Evolutionary conservation across 768 basidiomycete genomes (phyloP), one percentile per base, ranked within the genome.

Genomic region (Kwoniella shandongensis): DNA sequence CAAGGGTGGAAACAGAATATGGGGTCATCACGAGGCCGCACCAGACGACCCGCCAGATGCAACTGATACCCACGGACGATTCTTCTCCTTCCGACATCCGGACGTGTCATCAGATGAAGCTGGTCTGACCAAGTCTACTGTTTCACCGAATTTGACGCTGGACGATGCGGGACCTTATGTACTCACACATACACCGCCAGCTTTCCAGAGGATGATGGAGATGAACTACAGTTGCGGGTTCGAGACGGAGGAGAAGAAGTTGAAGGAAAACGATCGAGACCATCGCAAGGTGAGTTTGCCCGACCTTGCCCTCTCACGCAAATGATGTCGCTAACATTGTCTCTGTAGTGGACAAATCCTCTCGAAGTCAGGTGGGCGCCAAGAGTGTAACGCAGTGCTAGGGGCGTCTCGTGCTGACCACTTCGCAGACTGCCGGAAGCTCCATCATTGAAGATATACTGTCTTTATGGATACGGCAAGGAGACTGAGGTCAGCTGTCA

Each of bases 381-480:
- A 6, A 13, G 32, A 32, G 13, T 32, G 47, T 36, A 23, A 2
- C 32, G 12, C 23, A 25, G 2, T 35, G 45, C 41, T 8, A 52
- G 6, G 17, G 2, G 17, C 13, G 8, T 22, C 6, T 13, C 17
- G 44, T 17, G 25, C 25, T 44, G 10, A 48, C 12, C 6, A 23
- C n/a, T 22, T 35, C 17, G 15, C 51, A 89, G 89, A 63, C 79
- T 99, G 17, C 94, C 94, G 1, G 77, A 85, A 44, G 96, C 96
- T 0, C 92, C 94, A 1, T 88, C 86, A 4, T 88, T 96, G 86
- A 89, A 87, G 70, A 86, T 94, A 26, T 88, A 86, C 74, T 97
- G 93, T 62, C 83, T 92, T 2, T 97, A 98, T 78, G 94, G 94
- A 0, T 87, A 90, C 64, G 94, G 94, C 18, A 97, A 97, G 72